Evolutionary conservation across 2,329 filamentous ascomycete genomes (phyloP).

Genomic region (Ilyonectria robusta): DNA sequence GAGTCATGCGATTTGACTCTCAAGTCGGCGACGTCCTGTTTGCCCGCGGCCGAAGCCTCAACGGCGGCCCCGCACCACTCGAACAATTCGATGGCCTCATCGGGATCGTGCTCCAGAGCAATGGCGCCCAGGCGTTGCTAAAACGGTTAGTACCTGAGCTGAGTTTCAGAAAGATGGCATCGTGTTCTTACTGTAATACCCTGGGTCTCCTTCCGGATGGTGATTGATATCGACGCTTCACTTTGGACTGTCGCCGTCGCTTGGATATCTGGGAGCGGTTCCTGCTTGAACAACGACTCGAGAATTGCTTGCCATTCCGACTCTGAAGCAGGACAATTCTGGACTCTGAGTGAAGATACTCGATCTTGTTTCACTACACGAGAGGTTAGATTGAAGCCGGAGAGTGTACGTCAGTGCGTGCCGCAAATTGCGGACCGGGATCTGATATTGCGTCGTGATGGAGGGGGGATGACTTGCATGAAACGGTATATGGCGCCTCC

Average conservation of each 20-base stretch:
- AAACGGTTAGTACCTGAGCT: conserved; percentile 39
- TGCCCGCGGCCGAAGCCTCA: conserved; percentile 61
- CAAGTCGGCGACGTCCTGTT: conserved; percentile 59
- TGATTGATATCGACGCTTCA: conserved; percentile 69
- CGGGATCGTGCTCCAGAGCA: conserved; percentile 66
- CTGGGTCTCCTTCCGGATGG: conserved; percentile 74
- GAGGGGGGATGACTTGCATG: conserved; percentile 63
- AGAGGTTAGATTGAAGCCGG: conserved; percentile 40
- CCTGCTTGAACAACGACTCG: conserved; percentile 67
- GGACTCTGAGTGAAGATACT: conserved; percentile 65
- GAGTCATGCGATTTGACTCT: conserved; percentile 62
- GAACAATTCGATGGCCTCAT: conserved; percentile 74
- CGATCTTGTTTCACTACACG: conserved; percentile 69
- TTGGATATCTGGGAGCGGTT: conserved; percentile 68
- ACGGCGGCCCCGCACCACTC: conserved; percentile 78
- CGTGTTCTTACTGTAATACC: conserved; percentile 74
- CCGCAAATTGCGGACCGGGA: conserved; percentile 37
- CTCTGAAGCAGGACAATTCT: conserved; percentile 68
- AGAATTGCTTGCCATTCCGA: conserved; percentile 79
- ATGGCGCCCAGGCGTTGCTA: conserved; percentile 81
- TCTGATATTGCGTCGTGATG: conserved; percentile 32
- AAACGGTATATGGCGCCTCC: conserved; percentile 69
- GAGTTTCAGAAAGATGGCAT: conserved; percentile 29
- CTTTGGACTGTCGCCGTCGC: conserved; percentile 71
- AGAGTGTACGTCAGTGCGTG: conserved; percentile 36